These are phyloP conservation scores for Delonix regia DNA, from an alignment of 306 rosid species.

Conservation along the genomic window DNA sequence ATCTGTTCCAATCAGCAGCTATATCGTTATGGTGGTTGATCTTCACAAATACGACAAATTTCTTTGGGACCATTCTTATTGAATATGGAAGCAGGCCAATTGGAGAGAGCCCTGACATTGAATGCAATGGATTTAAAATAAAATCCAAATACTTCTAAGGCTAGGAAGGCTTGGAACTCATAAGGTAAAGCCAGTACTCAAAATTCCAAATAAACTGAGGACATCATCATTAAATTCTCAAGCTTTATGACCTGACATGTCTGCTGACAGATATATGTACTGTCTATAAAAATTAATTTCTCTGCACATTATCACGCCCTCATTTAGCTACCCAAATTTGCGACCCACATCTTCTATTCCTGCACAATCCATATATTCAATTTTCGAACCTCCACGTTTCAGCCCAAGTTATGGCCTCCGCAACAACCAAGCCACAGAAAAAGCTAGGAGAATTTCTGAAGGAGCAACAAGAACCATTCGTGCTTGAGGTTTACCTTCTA, in stretches of 20 bases:
- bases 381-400: slow-evolving; percentile 13
- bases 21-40: neutral
- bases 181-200: slow-evolving; percentile 16
- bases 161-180: slow-evolving; percentile 15
- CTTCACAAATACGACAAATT: slow-evolving; percentile 26
- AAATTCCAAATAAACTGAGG: slow-evolving; percentile 30
- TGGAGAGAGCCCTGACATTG: neutral
- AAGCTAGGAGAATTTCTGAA: slow-evolving; percentile 69
- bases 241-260: neutral
- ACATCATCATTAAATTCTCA: neutral
- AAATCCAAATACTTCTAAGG: slow-evolving; percentile 9
- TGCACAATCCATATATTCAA: neutral
- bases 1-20: neutral
- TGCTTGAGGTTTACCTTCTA: slow-evolving; percentile 58
- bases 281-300: slow-evolving; percentile 1
- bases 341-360: neutral
- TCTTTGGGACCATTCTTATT: slow-evolving; percentile 36
- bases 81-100: neutral
- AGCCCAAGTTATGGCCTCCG: slow-evolving; percentile 55
- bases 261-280: neutral
- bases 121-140: neutral
- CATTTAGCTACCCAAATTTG: slow-evolving; percentile 12
- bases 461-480: slow-evolving; percentile 83
- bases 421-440: slow-evolving; percentile 50
- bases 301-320: neutral